These are phyloP conservation scores for Talaromyces thailandensis DNA, from an alignment of 495 filamentous ascomycete species.

Conservation along the genomic window DNA sequence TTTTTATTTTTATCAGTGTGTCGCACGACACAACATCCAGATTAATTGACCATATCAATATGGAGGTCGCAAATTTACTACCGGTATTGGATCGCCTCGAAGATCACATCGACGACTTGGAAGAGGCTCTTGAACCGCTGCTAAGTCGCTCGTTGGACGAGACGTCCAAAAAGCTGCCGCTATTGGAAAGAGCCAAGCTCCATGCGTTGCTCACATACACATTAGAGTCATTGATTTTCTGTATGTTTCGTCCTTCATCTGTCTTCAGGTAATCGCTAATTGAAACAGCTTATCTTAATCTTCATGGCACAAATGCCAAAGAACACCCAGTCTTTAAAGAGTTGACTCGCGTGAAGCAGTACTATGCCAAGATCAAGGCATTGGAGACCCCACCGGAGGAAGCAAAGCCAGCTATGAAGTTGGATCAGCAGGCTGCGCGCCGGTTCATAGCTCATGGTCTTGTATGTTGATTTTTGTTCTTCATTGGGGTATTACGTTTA, in stretches of 20 bases:
- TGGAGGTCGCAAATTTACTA: constrained; percentile 36
- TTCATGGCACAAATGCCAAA: constrained; percentile 72
- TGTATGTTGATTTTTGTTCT: constrained; percentile 29
- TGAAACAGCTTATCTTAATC: constrained; percentile 58
- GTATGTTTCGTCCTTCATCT: constrained; percentile 34
- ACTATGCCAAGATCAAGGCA: constrained; percentile 84
- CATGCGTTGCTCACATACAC: constrained; percentile 77
- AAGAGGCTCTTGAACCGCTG: constrained; percentile 61
- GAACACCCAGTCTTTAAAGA: constrained; percentile 80
- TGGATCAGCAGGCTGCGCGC: constrained; percentile 74
- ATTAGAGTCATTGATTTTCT: constrained; percentile 87
- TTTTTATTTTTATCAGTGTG: not conserved
- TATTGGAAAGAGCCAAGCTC: constrained; percentile 90
- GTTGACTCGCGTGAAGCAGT: constrained; percentile 75
- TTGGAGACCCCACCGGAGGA: constrained; percentile 43
- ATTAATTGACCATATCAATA: constrained; percentile 4
- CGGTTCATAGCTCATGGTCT: constrained; percentile 76
- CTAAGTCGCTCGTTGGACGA: constrained; percentile 51
- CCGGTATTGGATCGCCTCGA: constrained; percentile 62
- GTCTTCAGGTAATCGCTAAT: constrained; percentile 10
- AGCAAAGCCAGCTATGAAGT: constrained; percentile 44
- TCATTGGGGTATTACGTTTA: not conserved
- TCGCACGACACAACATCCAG: not conserved
- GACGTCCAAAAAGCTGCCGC: constrained; percentile 66
- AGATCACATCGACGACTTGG: constrained; percentile 65